These are phyloP conservation scores for Colletotrichum sp. DNA, from an alignment of 2,329 filamentous ascomycete species.

Conservation along the genomic window DNA sequence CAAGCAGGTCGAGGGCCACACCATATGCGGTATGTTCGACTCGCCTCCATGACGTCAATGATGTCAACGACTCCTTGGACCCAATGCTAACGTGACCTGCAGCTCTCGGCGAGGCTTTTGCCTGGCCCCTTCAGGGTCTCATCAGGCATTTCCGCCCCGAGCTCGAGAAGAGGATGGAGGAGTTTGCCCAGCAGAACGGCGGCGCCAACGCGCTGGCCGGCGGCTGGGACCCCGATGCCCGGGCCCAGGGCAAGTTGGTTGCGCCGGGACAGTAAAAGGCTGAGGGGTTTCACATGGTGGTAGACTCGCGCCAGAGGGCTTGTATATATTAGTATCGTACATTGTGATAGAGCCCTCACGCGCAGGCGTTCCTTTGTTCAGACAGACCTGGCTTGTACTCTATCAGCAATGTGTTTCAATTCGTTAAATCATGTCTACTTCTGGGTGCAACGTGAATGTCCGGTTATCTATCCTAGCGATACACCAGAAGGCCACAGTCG, in stretches of 20 bases:
- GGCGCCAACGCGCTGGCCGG: conserved; percentile 76
- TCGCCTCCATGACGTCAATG: neutral
- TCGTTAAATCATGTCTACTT: neutral
- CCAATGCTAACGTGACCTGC: conserved; percentile 31
- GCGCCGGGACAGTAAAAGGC: conserved; percentile 82
- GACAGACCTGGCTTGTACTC: neutral
- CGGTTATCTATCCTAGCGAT: neutral
- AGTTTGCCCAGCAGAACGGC: conserved; percentile 75
- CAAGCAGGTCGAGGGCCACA: conserved; percentile 99
- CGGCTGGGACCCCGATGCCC: conserved; percentile 81
- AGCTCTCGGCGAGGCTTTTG: conserved; percentile 96
- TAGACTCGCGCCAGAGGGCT: conserved; percentile 20
- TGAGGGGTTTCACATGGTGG: conserved; percentile 9
- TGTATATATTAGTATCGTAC: conserved; percentile 26
- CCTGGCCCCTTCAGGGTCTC: conserved; percentile 97
- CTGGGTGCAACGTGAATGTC: neutral
- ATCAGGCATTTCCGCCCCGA: conserved; percentile 98
- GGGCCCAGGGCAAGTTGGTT: conserved; percentile 80
- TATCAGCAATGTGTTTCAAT: neutral
- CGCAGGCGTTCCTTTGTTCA: conserved; percentile 16
- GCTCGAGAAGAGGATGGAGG: conserved; percentile 87
- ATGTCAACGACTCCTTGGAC: neutral
- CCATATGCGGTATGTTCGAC: conserved; percentile 81
- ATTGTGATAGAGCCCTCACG: conserved; percentile 22
- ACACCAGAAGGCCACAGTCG: neutral